A percentile compares a stretch with the other conserved stretches of the same genome.
phyloP scores from a whole-genome alignment of 345 rosid genomes.

The Eucalyptus melliodora region DNA sequence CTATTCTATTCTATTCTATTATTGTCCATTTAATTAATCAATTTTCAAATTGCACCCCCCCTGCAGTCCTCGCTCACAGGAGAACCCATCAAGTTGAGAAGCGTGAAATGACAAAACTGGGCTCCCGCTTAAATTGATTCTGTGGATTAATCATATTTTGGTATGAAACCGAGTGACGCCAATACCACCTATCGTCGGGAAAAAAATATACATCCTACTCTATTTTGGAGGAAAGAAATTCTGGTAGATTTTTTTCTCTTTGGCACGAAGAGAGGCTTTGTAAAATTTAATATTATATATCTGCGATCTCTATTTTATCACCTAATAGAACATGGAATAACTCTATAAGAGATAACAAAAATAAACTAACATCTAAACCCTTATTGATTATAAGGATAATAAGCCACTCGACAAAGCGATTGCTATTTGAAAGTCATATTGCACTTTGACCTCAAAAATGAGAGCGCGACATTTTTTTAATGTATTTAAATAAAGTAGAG shows the following conservation, averaged over 20 bases:
- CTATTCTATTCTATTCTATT: neutral
- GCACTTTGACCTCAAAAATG: neutral
- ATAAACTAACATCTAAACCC: neutral
- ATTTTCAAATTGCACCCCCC: neutral
- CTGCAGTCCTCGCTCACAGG: neutral
- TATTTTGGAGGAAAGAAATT: neutral
- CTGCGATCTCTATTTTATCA: neutral
- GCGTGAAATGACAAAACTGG: neutral
- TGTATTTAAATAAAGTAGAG: neutral
- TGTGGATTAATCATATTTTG: neutral
- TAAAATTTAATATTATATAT: neutral
- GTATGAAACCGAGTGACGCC: neutral
- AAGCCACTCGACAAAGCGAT: neutral
- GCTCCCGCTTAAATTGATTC: neutral
- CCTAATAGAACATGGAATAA: too few species aligned
- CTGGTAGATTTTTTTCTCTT: neutral
- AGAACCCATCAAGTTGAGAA: neutral
- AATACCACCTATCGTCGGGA: neutral
- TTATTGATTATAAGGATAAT: neutral
- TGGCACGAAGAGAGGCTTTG: neutral
- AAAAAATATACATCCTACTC: neutral
- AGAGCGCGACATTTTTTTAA: neutral
- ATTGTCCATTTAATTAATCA: neutral
- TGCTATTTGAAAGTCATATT: neutral
- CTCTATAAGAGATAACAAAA: neutral